Evolutionary conservation across 805 yeast genomes (phyloP).

Genomic region (Clavispora phyllophila): DNA sequence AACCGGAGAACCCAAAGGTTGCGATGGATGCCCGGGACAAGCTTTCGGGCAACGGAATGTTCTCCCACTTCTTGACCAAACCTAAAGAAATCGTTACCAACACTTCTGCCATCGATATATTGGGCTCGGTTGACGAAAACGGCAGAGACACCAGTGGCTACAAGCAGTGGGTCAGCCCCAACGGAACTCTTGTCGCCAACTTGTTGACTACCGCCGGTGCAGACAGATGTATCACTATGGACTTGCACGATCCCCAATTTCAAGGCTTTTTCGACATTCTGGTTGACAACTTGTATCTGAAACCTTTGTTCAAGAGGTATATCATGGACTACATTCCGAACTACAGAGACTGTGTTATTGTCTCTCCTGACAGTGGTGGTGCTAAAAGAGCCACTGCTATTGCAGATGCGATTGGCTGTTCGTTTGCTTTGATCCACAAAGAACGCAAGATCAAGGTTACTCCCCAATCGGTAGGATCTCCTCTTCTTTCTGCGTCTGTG

Average conservation of each 20-base stretch:
- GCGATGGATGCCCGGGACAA: conserved; percentile 13
- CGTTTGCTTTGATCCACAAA: conserved; percentile 93
- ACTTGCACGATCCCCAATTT: conserved; percentile 94
- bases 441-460: conserved; percentile 62
- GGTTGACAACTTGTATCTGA: conserved; percentile 87
- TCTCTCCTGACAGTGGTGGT: conserved; percentile 98
- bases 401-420: conserved; percentile 84
- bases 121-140: conserved; percentile 29
- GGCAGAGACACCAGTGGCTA: conserved; percentile 60
- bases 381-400: conserved; percentile 94
- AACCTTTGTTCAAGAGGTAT: conserved; percentile 82
- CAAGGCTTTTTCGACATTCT: conserved; percentile 97
- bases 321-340: conserved; percentile 74
- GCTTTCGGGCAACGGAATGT: conserved; percentile 8
- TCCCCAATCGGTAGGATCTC: conserved; percentile 14
- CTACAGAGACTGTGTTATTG: conserved; percentile 79
- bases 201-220: conserved; percentile 90
- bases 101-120: conserved; percentile 27
- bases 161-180: conserved; percentile 93
- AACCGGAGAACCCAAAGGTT: conserved; percentile 75
- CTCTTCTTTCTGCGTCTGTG: conserved; percentile 16
- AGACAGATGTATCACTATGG: conserved; percentile 96
- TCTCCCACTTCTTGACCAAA: conserved; percentile 6
- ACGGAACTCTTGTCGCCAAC: conserved; percentile 88
- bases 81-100: conserved; percentile 28